These are phyloP conservation scores for Barnettozyma sp. DNA, from an alignment of 805 yeast species.

Conservation along the genomic window DNA sequence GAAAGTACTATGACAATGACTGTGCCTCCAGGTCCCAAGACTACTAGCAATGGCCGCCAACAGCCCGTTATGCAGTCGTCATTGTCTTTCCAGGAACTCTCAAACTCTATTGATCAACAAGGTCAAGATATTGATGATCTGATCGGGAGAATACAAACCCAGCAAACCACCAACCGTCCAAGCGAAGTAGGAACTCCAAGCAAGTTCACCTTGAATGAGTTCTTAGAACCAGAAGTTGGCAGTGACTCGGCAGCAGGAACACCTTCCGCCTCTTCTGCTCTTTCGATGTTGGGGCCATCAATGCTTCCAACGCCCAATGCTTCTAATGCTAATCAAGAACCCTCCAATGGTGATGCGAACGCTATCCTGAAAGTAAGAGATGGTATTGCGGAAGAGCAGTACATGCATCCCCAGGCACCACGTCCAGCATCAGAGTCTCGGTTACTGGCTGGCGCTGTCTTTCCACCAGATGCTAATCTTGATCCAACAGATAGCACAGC, in stretches of 20 bases:
- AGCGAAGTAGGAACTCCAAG: conserved; percentile 2
- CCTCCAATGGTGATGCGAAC: no score
- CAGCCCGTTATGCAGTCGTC: conserved; percentile 1
- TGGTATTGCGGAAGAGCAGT: no score
- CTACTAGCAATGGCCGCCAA: no score
- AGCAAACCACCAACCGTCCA: conserved; percentile 3
- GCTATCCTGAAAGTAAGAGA: no score
- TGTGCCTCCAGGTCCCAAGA: no score
- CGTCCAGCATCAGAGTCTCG: no score
- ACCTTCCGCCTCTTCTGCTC: neutral
- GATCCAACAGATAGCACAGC: neutral
- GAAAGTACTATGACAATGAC: neutral
- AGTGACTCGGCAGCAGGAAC: conserved; percentile 1
- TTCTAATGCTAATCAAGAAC: no score
- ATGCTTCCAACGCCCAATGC: no score
- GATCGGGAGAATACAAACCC: conserved; percentile 15
- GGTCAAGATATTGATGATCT: conserved; percentile 24
- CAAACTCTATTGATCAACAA: conserved; percentile 22
- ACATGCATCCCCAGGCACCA: no score
- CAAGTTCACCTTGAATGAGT: conserved; percentile 22
- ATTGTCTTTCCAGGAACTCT: conserved; percentile 11
- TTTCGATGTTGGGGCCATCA: no score
- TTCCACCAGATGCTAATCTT: no score
- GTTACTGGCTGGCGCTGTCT: no score
- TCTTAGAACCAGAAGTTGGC: conserved; percentile 12